A percentile compares a stretch with the other conserved stretches of the same genome.
phyloP scores from a whole-genome alignment of 2,329 filamentous ascomycete species.

The Colletotrichum spinosum region DNA sequence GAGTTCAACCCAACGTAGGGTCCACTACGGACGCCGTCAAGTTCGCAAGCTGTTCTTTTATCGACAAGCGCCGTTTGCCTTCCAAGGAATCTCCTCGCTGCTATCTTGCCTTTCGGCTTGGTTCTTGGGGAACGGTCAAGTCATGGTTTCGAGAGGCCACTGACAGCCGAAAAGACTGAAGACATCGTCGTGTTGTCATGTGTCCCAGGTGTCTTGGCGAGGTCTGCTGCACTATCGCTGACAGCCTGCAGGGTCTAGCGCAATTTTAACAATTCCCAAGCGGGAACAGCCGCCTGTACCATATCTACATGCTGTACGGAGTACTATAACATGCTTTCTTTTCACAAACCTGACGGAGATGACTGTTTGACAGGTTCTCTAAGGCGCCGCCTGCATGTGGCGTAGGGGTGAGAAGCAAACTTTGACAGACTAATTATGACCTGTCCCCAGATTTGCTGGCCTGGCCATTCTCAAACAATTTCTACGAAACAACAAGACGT shows the following conservation, averaged over 20 bases:
- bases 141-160: slow-evolving; percentile 1
- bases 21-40: slow-evolving; percentile 26
- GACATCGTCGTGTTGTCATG: background rate
- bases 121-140: background rate
- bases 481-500: slow-evolving; percentile 13
- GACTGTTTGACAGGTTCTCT: background rate
- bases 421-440: background rate
- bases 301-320: background rate
- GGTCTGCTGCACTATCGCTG: background rate
- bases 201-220: background rate
- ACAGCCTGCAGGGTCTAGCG: background rate
- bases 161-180: slow-evolving; percentile 15
- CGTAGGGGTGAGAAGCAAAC: background rate
- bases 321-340: background rate
- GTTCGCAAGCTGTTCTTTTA: slow-evolving; percentile 35
- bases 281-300: no score
- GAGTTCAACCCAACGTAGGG: slow-evolving; percentile 32
- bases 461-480: slow-evolving; percentile 6
- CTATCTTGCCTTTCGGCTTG: background rate
- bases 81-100: slow-evolving; percentile 9
- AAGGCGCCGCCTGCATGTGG: slow-evolving; percentile 4
- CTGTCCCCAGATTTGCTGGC: slow-evolving; percentile 11
- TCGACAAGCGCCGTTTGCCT: slow-evolving; percentile 24
- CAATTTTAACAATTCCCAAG: background rate
- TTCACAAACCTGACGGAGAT: background rate